Percentiles rank a stretch among this genome's conserved stretches.
Evolutionary conservation across 2,329 filamentous ascomycete genomes (phyloP).

Genomic region (Purpureocillium lavendulum): DNA sequence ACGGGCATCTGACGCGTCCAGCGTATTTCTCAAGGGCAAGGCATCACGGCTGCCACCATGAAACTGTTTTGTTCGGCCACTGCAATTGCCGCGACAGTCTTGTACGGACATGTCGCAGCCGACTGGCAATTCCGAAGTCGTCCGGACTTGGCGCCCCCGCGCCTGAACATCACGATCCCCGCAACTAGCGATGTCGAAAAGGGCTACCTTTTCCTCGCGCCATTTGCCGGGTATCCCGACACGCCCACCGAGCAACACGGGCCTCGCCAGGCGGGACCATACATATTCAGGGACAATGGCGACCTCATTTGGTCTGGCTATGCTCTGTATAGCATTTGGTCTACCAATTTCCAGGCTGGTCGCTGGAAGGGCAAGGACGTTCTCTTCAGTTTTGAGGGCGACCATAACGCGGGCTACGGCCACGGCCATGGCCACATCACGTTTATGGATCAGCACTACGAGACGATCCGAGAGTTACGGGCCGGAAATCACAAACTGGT

Average conservation of each 20-base stretch:
- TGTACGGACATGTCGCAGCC: slow-evolving; percentile 1
- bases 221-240: slow-evolving; percentile 21
- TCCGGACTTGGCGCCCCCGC: slow-evolving; percentile 9
- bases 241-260: slow-evolving; percentile 12
- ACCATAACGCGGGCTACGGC: slow-evolving; percentile 37
- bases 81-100: no score
- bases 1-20: no score
- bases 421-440: slow-evolving; percentile 44
- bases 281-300: slow-evolving; percentile 45
- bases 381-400: slow-evolving; percentile 44
- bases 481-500: slow-evolving; percentile 39
- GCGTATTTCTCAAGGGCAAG: no score
- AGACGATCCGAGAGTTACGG: slow-evolving; percentile 40
- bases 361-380: slow-evolving; percentile 41
- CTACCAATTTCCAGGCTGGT: slow-evolving; percentile 41
- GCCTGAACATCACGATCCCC: slow-evolving; percentile 30
- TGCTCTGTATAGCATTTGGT: slow-evolving; percentile 40
- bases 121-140: slow-evolving; percentile 14
- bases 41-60: no score
- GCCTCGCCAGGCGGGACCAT: slow-evolving; percentile 41
- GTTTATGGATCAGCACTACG: slow-evolving; percentile 43
- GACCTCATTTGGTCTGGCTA: slow-evolving; percentile 51
- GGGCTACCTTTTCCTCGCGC: slow-evolving; percentile 34
- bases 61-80: no score
- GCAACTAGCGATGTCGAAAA: slow-evolving; percentile 26